Percentiles rank a stretch among this genome's conserved stretches.
Conservation (phyloP, 2,329 filamentous ascomycete species). For the Chaetomiaceae sp. region DNA sequence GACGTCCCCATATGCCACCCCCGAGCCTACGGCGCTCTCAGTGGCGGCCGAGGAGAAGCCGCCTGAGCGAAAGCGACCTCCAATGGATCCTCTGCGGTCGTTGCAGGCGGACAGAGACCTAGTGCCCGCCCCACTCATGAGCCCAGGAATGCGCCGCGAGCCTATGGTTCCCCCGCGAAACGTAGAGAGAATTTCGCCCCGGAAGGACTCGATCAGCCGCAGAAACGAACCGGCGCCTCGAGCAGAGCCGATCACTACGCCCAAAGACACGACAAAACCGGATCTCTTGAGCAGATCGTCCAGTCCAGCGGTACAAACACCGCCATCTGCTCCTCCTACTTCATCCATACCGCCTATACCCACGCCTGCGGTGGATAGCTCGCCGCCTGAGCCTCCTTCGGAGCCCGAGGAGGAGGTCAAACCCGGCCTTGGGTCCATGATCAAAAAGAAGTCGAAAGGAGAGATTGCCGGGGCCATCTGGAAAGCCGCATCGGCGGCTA, state of each 20-base stretch:
- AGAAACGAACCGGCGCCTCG: constrained; percentile 23
- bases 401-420: constrained; percentile 45
- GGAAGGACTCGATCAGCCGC: constrained; percentile 39
- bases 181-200: constrained; percentile 44
- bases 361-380: constrained; percentile 24
- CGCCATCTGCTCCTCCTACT: constrained; percentile 28
- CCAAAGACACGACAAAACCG: constrained; percentile 16
- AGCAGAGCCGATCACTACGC: constrained; percentile 13
- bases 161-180: constrained; percentile 47
- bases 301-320: constrained; percentile 26
- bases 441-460: constrained; percentile 70
- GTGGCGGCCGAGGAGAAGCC: constrained; percentile 43
- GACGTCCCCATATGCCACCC: constrained; percentile 26
- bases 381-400: constrained; percentile 30
- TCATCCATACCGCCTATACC: constrained; percentile 18
- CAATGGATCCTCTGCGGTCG: constrained; percentile 58
- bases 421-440: constrained; percentile 87
- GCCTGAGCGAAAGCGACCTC: constrained; percentile 61
- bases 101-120: constrained; percentile 47
- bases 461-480: constrained; percentile 73
- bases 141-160: constrained; percentile 44
- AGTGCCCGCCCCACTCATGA: constrained; percentile 56
- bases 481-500: constrained; percentile 71
- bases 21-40: constrained; percentile 29
- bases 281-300: constrained; percentile 11